Conservation (phyloP, 108 stramenopile genomes). For the Cyclotella atomus region DNA sequence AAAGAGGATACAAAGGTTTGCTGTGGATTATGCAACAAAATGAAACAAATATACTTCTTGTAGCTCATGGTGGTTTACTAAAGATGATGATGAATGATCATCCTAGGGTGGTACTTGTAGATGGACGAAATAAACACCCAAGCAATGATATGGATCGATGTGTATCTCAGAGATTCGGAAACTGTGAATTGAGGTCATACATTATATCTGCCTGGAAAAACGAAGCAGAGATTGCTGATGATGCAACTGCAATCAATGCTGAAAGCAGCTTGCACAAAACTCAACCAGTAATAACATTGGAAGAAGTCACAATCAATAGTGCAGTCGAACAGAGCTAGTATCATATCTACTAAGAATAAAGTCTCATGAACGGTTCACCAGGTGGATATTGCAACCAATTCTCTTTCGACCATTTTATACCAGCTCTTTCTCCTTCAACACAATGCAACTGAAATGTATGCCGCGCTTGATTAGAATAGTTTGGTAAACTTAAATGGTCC, state of each 20-base stretch:
- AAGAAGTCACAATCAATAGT: conserved; percentile 5
- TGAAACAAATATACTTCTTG: conserved; percentile 63
- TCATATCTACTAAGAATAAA: conserved; percentile 4
- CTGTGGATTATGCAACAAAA: conserved; percentile 56
- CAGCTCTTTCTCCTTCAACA: conserved; percentile 78
- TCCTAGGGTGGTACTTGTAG: conserved; percentile 53
- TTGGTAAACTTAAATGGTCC: conserved; percentile 92
- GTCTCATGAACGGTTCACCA: conserved; percentile 56
- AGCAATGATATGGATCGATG: conserved; percentile 16
- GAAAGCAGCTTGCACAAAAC: background rate
- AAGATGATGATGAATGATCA: conserved; percentile 67
- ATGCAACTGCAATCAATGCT: background rate
- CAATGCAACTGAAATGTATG: conserved; percentile 95
- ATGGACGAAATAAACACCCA: conserved; percentile 38
- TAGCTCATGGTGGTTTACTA: conserved; percentile 75
- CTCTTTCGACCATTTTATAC: conserved; percentile 74
- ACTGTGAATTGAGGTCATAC: conserved; percentile 81
- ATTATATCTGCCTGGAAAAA: conserved; percentile 37
- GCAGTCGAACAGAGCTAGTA: background rate
- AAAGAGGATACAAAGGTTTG: conserved; percentile 73
- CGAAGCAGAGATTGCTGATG: background rate
- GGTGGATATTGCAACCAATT: conserved; percentile 94
- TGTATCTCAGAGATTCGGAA: conserved; percentile 68
- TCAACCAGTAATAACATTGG: conserved; percentile 32
- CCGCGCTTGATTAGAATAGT: conserved; percentile 61